Percentiles rank a stretch among this genome's conserved stretches.
Evolutionary conservation across 2,329 filamentous ascomycete genomes (phyloP).

Genomic region (Aspergillus novoparasiticus): DNA sequence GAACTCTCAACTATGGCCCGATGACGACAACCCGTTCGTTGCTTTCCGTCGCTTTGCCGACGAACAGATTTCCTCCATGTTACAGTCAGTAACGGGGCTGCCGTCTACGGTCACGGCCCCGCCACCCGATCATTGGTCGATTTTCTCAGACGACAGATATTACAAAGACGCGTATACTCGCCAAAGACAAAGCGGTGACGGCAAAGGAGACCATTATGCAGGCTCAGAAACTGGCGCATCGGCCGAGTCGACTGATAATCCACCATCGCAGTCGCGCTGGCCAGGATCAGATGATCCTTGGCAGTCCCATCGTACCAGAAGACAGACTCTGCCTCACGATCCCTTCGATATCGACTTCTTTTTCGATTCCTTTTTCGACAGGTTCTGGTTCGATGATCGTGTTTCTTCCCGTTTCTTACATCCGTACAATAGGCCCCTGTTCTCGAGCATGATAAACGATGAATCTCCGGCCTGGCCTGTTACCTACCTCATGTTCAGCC

Average conservation of each 20-base stretch:
- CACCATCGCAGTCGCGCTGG: conserved; percentile 16
- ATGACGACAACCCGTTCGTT: conserved; percentile 59
- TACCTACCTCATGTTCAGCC: conserved; percentile 49
- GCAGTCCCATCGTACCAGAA: conserved; percentile 27
- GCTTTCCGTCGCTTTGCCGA: conserved; percentile 64
- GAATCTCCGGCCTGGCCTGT: conserved; percentile 44
- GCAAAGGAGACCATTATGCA: conserved; percentile 5
- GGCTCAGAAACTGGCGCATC: conserved; percentile 9
- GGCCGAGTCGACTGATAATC: background rate
- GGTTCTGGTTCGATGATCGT: conserved; percentile 34
- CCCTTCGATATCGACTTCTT: conserved; percentile 37
- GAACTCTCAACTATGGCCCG: conserved; percentile 24
- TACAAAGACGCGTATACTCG: conserved; percentile 25
- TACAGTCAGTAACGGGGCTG: conserved; percentile 55
- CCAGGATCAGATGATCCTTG: conserved; percentile 25
- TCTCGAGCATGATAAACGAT: conserved; percentile 35
- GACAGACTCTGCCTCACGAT: conserved; percentile 23
- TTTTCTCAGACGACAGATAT: conserved; percentile 36
- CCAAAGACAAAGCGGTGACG: conserved; percentile 17
- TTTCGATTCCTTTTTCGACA: conserved; percentile 41
- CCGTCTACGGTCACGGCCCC: conserved; percentile 39
- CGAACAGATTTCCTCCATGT: conserved; percentile 57
- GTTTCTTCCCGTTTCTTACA: conserved; percentile 33
- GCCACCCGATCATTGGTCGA: conserved; percentile 36
- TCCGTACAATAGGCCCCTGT: conserved; percentile 30